Conservation (phyloP, 177 flowering plant species). For the Tripterygium wilfordii region DNA sequence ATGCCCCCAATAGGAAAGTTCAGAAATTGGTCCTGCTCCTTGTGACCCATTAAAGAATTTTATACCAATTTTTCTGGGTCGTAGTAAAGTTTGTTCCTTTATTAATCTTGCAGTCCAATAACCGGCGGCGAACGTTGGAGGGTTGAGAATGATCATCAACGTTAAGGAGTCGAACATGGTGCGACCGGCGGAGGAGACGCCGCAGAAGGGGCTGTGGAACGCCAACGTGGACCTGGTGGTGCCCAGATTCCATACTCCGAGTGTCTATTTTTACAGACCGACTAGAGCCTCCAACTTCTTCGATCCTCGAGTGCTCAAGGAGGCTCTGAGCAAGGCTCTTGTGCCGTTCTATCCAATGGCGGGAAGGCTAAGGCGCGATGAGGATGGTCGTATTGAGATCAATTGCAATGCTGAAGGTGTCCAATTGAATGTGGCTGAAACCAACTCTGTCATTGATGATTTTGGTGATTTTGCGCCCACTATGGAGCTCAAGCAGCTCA, state of each 20-base stretch:
- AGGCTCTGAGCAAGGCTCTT: constrained; percentile 46
- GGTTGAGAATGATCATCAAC: constrained; percentile 44
- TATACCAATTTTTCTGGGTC: not conserved
- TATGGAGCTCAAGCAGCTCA: constrained; percentile 52
- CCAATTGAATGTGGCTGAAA: constrained; percentile 62
- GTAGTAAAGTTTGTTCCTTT: not conserved
- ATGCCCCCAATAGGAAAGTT: constrained; percentile 4
- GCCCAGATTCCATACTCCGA: constrained; percentile 35
- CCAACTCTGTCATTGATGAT: constrained; percentile 48
- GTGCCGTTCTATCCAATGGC: constrained; percentile 67
- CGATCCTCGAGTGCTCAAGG: constrained; percentile 29
- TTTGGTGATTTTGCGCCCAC: constrained; percentile 84
- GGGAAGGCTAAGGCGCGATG: constrained; percentile 53
- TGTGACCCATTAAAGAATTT: too few species aligned
- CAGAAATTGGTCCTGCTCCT: too few species aligned
- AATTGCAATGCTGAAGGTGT: constrained; percentile 56
- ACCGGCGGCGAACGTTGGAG: not conserved
- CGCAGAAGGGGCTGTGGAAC: constrained; percentile 47
- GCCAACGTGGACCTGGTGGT: constrained; percentile 70
- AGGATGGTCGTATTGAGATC: constrained; percentile 60
- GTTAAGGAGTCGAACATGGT: constrained; percentile 65
- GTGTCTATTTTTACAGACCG: constrained; percentile 44
- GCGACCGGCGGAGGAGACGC: constrained; percentile 60
- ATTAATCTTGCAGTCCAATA: too few species aligned
- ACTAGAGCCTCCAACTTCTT: constrained; percentile 23